Evolutionary conservation across 306 rosid species (phyloP).

Genomic region (apple (Malus domestica)): ASM211411v1 NC_041796.1:15024001-15024500

Average conservation of each 20-base stretch:
- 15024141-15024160: too few species aligned
- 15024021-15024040: neutral
- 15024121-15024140: neutral
- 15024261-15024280: too few species aligned
- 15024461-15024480: neutral
- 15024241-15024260: too few species aligned
- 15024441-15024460: neutral
- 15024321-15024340: neutral
- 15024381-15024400: neutral
- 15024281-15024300: neutral
- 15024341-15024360: neutral
- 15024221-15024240: too few species aligned
- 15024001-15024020: neutral
- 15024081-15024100: neutral
- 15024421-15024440: neutral
- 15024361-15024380: neutral
- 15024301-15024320: neutral
- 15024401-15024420: neutral
- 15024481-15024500: neutral
- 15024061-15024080: neutral
- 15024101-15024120: neutral
- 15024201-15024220: too few species aligned
- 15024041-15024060: neutral
- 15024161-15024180: too few species aligned
- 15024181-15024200: too few species aligned